Percentiles rank a stretch among this genome's conserved stretches.
Evolutionary conservation across 768 basidiomycete genomes (phyloP).

Genomic region (Podaxis sp.): DNA sequence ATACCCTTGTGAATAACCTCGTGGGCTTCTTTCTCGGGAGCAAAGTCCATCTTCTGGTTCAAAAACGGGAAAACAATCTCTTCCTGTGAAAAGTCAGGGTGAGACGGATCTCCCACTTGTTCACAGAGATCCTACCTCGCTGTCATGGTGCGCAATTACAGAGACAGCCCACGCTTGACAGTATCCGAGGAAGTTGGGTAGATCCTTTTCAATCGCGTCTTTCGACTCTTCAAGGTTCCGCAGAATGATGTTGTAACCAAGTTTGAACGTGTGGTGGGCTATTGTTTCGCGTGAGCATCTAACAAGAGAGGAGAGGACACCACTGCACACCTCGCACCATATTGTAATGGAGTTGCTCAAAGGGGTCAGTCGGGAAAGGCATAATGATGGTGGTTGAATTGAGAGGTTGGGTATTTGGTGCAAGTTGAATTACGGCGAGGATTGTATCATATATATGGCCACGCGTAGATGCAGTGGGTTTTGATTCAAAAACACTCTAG

Average conservation of each 20-base stretch:
- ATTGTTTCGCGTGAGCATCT: neutral
- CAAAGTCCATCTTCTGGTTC: conserved; percentile 16
- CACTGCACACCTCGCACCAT: conserved; percentile 10
- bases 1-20: conserved; percentile 5
- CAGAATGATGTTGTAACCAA: conserved; percentile 6
- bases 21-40: conserved; percentile 6
- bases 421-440: neutral
- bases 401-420: neutral
- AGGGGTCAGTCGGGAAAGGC: conserved; percentile 11
- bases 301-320: neutral
- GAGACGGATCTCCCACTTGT: neutral
- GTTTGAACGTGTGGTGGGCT: conserved; percentile 13
- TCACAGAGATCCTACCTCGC: neutral
- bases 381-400: neutral
- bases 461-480: neutral
- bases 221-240: neutral
- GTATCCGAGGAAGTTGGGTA: conserved; percentile 12
- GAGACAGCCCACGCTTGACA: conserved; percentile 10
- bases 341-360: conserved; percentile 11
- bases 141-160: conserved; percentile 7
- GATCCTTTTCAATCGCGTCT: neutral
- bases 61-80: conserved; percentile 10
- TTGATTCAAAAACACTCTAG: neutral
- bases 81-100: neutral
- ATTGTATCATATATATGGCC: neutral